phyloP scores from a whole-genome alignment of 345 rosid genomes.

The Clausena lansium region DNA sequence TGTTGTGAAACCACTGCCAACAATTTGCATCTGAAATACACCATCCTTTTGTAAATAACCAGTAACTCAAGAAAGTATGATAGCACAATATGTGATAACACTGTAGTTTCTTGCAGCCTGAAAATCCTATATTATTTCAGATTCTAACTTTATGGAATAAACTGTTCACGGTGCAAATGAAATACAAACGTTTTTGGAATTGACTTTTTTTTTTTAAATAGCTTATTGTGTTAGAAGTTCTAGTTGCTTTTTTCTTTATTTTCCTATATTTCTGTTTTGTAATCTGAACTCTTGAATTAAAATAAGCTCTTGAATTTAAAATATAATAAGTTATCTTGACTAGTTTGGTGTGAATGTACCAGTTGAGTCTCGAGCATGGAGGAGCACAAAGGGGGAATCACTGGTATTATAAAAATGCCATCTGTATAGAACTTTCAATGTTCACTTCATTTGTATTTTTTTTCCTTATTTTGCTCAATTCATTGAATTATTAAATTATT shows the following conservation, averaged over 20 bases:
- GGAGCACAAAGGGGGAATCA: constrained; percentile 59
- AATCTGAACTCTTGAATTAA: background rate
- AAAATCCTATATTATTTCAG: background rate
- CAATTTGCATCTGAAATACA: background rate
- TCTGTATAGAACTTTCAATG: constrained; percentile 6
- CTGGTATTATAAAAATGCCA: constrained; percentile 44
- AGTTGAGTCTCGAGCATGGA: constrained; percentile 95
- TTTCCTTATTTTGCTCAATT: background rate
- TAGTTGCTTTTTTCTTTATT: background rate
- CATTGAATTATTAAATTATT: constrained; percentile 25
- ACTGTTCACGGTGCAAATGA: background rate
- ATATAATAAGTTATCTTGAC: constrained; percentile 11
- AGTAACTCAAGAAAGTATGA: background rate
- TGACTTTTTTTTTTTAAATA: background rate
- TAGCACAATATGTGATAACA: background rate
- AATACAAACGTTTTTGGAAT: background rate
- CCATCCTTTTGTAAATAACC: background rate
- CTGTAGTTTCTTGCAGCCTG: background rate
- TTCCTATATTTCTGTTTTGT: background rate
- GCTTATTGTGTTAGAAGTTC: background rate
- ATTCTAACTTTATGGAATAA: background rate
- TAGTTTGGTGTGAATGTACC: constrained; percentile 32
- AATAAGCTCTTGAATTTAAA: background rate
- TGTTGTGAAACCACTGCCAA: background rate
- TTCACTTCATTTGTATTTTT: constrained; percentile 8